phyloP scores from a whole-genome alignment of 192 early-diverging fungal genomes.

The Backusella liffmaniae region DNA sequence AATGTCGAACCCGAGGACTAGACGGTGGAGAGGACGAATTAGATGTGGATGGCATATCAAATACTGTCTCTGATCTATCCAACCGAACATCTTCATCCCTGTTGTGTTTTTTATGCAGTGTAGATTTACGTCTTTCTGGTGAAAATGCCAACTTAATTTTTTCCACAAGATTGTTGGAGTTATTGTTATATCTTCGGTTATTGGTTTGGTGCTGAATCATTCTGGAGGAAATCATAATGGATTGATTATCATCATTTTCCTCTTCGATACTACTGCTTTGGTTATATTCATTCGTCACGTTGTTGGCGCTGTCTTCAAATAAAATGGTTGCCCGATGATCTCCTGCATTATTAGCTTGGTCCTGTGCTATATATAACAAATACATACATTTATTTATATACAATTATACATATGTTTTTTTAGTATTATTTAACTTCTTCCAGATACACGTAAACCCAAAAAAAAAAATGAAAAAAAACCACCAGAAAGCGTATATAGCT shows the following conservation, averaged over 20 bases:
- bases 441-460: not conserved
- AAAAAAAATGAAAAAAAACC: no score
- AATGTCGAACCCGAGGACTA: not conserved
- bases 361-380: not conserved
- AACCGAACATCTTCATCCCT: not conserved
- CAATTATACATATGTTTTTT: not conserved
- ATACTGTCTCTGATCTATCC: slow-evolving; percentile 1
- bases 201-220: not conserved
- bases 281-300: not conserved
- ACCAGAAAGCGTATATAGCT: not conserved
- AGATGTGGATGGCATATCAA: slow-evolving; percentile 1
- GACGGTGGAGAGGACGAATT: not conserved
- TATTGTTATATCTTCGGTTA: not conserved
- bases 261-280: not conserved
- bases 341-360: slow-evolving; percentile 10
- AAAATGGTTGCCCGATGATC: slow-evolving; percentile 14
- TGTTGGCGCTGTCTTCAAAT: slow-evolving; percentile 1
- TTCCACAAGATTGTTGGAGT: slow-evolving; percentile 14
- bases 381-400: not conserved
- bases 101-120: not conserved
- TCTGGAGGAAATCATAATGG: not conserved
- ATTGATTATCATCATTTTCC: not conserved
- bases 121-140: slow-evolving; percentile 21
- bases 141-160: slow-evolving; percentile 24
- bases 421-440: not conserved